Evolutionary conservation across 2,329 filamentous ascomycete species (phyloP).

Genomic region (Aspergillus sp.): DNA sequence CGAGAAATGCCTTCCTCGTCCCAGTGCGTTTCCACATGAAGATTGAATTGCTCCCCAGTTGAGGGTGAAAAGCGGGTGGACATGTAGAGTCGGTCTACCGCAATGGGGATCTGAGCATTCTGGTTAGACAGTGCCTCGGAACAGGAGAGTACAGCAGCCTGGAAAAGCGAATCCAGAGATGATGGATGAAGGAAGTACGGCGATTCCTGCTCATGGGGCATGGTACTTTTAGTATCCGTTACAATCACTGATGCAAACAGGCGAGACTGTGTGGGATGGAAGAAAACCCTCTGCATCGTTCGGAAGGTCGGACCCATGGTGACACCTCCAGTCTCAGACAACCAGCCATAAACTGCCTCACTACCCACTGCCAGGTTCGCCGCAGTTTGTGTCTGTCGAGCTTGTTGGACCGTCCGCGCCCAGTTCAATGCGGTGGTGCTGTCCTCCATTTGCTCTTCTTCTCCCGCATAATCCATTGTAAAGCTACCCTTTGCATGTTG

Average conservation of each 20-base stretch:
- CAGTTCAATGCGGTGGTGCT: no score
- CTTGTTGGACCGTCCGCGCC: no score
- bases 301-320: conserved; percentile 22
- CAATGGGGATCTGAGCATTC: conserved; percentile 23
- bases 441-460: no score
- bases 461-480: not conserved
- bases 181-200: conserved; percentile 24
- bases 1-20: not conserved
- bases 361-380: not conserved
- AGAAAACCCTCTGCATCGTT: conserved; percentile 8
- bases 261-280: conserved; percentile 4
- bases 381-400: no score
- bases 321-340: conserved; percentile 24
- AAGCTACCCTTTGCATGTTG: conserved; percentile 24
- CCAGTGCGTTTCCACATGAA: conserved; percentile 6
- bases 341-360: conserved; percentile 22
- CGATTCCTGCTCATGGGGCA: conserved; percentile 23
- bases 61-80: conserved; percentile 16
- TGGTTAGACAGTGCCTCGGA: conserved; percentile 19
- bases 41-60: conserved; percentile 20
- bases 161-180: conserved; percentile 26
- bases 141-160: conserved; percentile 24
- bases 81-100: conserved; percentile 24
- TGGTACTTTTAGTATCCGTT: conserved; percentile 15
- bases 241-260: conserved; percentile 18